These are phyloP conservation scores for Populus nigra DNA, from an alignment of 345 rosid species.

Conservation along the genomic window DNA sequence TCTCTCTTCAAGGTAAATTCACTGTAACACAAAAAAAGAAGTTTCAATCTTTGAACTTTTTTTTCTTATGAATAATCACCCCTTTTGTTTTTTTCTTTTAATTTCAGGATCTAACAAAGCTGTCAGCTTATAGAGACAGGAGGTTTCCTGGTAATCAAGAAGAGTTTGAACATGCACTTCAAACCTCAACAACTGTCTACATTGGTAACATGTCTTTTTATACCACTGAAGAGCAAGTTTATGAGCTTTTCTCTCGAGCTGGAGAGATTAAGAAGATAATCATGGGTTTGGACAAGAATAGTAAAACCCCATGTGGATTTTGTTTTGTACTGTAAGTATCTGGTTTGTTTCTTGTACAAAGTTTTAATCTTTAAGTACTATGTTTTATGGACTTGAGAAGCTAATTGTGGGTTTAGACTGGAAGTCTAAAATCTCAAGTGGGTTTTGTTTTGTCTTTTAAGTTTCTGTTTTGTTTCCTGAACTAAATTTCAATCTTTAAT, in stretches of 20 bases:
- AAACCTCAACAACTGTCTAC: constrained; percentile 67
- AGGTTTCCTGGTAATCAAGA: constrained; percentile 80
- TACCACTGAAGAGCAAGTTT: constrained; percentile 96
- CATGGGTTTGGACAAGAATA: constrained; percentile 96
- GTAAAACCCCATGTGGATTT: constrained; percentile 96
- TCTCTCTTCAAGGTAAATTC: constrained; percentile 69
- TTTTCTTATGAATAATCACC: too few relatives aligned
- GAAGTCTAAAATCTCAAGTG: neutral
- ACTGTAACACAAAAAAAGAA: neutral
- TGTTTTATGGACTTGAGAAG: neutral
- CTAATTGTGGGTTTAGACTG: neutral
- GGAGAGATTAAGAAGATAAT: constrained; percentile 94
- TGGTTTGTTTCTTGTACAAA: neutral
- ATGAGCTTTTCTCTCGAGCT: constrained; percentile 90
- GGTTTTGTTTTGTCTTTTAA: neutral
- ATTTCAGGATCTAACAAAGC: constrained; percentile 66
- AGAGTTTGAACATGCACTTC: constrained; percentile 77
- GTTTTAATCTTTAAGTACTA: neutral
- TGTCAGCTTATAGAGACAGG: constrained; percentile 84
- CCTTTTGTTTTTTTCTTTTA: neutral
- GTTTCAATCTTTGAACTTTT: neutral
- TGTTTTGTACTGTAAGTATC: constrained; percentile 75
- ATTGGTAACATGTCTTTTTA: constrained; percentile 94
- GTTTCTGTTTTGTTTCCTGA: too few relatives aligned
- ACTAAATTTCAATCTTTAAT: too few relatives aligned